Conservation (phyloP, 108 stramenopile species). For the Cylindrotheca closterium region DNA sequence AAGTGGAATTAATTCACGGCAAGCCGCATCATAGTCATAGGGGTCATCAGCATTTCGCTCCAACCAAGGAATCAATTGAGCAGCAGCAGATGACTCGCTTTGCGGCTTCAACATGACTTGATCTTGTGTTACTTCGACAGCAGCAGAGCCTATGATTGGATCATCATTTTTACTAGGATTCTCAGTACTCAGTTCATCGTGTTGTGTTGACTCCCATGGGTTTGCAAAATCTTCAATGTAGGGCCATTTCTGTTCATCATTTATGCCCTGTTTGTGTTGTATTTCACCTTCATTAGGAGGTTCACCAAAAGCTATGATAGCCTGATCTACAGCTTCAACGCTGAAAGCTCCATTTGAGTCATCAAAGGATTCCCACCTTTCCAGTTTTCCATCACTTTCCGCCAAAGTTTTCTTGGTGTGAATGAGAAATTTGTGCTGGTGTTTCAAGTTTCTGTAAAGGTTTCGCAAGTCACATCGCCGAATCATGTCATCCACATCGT, state of each 20-base stretch:
- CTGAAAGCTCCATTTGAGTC: not conserved
- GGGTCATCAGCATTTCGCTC: conserved; percentile 34
- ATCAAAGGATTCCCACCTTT: not conserved
- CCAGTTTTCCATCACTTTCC: not conserved
- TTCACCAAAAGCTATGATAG: not conserved
- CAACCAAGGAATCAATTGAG: conserved; percentile 22
- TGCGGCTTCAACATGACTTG: not conserved
- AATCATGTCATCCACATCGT: conserved; percentile 25
- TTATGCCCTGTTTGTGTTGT: not conserved
- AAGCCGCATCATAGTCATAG: conserved; percentile 27
- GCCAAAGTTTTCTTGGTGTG: not conserved
- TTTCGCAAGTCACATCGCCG: conserved; percentile 20
- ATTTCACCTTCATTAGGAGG: not conserved
- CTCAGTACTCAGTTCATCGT: not conserved
- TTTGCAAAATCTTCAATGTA: too few relatives aligned
- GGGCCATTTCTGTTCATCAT: not conserved
- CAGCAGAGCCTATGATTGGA: too few relatives aligned
- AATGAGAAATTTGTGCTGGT: conserved; percentile 17
- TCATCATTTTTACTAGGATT: conserved; percentile 5
- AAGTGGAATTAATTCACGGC: conserved; percentile 14
- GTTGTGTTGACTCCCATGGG: not conserved
- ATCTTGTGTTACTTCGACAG: not conserved
- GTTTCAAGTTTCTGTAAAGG: conserved; percentile 27
- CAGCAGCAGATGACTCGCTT: not conserved
- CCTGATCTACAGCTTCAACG: not conserved